These are phyloP conservation scores for Zoysia matrella DNA, from an alignment of 202 grass and related monocot genomes.

Conservation along the genomic window DNA sequence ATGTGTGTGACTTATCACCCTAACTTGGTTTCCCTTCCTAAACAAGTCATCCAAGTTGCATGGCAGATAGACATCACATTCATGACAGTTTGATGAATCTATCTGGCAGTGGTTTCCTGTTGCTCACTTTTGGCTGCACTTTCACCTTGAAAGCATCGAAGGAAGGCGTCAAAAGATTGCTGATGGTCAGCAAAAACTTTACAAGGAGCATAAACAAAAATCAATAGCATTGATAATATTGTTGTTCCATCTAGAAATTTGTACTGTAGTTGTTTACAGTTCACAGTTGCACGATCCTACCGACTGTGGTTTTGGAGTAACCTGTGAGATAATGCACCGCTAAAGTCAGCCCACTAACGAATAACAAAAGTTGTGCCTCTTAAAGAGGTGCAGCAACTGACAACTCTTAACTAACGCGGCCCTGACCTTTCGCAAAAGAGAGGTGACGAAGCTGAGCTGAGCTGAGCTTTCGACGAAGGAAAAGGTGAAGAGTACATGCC, in stretches of 20 bases:
- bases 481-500: not conserved
- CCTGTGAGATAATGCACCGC: not conserved
- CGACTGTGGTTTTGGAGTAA: no score
- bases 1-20: not conserved
- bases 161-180: not conserved
- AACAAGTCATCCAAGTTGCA: not conserved
- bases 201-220: not conserved
- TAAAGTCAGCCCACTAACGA: not conserved
- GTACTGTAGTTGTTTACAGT: no score
- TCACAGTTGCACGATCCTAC: not conserved
- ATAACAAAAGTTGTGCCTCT: slow-evolving; percentile 32
- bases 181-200: not conserved
- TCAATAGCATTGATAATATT: not conserved
- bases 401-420: slow-evolving; percentile 17
- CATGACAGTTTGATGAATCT: slow-evolving; percentile 15
- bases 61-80: not conserved
- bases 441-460: slow-evolving; percentile 43
- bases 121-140: no score
- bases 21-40: not conserved
- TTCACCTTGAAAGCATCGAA: not conserved
- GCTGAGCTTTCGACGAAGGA: not conserved
- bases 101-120: no score
- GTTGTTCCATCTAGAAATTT: not conserved
- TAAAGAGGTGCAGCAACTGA: slow-evolving; percentile 37
- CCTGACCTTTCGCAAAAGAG: not conserved